Percentiles rank a stretch among this genome's conserved stretches.
Conservation (phyloP, 257 asterid species). For the Solanum sparsipilum region DNA sequence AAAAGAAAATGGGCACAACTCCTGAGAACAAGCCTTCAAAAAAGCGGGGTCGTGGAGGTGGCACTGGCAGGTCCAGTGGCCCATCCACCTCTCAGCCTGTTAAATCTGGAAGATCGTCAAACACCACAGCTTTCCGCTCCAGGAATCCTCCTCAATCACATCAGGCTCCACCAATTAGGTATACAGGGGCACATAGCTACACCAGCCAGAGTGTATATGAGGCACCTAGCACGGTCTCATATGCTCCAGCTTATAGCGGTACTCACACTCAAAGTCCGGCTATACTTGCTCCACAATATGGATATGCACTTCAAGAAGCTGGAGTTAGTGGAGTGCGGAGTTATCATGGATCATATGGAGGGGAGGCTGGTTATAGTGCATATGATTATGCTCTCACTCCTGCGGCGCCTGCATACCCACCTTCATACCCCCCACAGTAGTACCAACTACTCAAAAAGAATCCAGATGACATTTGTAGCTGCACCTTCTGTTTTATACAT, state of each 20-base stretch:
- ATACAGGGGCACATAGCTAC: neutral
- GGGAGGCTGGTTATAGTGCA: neutral
- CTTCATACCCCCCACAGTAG: constrained; percentile 8
- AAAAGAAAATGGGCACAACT: constrained; percentile 1
- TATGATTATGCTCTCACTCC: constrained; percentile 2
- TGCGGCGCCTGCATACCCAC: constrained; percentile 1
- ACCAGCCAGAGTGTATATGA: neutral
- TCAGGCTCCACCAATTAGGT: neutral
- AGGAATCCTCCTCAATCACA: constrained; percentile 8
- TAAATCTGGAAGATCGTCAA: constrained; percentile 11
- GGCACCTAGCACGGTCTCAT: constrained; percentile 1
- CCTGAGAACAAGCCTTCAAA: constrained; percentile 1
- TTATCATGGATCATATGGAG: constrained; percentile 1
- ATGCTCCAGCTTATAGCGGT: neutral
- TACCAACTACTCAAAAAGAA: neutral
- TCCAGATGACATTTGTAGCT: neutral
- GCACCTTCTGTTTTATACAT: neutral
- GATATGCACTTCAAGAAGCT: constrained; percentile 1
- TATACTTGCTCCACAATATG: constrained; percentile 1
- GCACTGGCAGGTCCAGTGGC: neutral
- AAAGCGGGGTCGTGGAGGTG: constrained; percentile 3
- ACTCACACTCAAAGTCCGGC: neutral
- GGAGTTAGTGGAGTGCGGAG: neutral
- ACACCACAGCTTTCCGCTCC: neutral
- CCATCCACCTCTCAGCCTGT: constrained; percentile 2